Base-by-base conservation (phyloP, 192 early-diverging fungal genomes). In the Umbelopsis sp. region DNA sequence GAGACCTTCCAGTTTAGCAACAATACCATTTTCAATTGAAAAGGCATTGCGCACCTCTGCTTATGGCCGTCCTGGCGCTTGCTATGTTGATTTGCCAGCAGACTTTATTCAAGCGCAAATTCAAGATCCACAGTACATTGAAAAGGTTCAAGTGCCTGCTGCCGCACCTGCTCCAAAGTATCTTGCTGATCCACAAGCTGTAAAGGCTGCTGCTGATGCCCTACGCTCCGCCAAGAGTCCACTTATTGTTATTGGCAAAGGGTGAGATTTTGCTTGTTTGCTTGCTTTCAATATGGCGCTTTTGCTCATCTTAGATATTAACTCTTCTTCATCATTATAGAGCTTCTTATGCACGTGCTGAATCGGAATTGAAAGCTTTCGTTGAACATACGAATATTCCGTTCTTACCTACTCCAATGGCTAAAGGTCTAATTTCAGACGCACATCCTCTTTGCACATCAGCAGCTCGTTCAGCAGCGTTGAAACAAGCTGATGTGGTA, bases 341-440 rank as follows among this genome's bases (percentile, higher is more conserved):
- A 66, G 88, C 88, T 32, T 83, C 89, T 21, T 93, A 89, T 74
- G 80, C 91, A 21, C 74, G 89, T 29, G 90, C 89, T 0, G 91
- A 92, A 70, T 68, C 69, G 25, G 87, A 87, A 72, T 65, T 91
- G 29, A 74, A 70, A 14, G 75, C 79, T 32, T 73, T 91, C 41
- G 79, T 91, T 11, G 82, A 90, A 45, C 71, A 78, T 54, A 83
- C 84, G 26, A 71, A 80, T 29, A 86, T 89, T 49, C 89, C 91
- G 44, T 93, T 92, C 68, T 74, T 93, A 65, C 91, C 91, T 31
- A 91, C 91, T 16, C 89, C 91, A 12, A 87, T 87, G 86, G 91
- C 85, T 62, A 93, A 92, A 76, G 91, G 91, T 16, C 81, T 93
- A 3, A 67, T 93, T 6, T 75, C 90, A 3, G 91, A 93, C 66